Percentiles rank a stretch among this genome's conserved stretches.
Conservation (phyloP, 768 basidiomycete species). For the Naematelia aurantialba region DNA sequence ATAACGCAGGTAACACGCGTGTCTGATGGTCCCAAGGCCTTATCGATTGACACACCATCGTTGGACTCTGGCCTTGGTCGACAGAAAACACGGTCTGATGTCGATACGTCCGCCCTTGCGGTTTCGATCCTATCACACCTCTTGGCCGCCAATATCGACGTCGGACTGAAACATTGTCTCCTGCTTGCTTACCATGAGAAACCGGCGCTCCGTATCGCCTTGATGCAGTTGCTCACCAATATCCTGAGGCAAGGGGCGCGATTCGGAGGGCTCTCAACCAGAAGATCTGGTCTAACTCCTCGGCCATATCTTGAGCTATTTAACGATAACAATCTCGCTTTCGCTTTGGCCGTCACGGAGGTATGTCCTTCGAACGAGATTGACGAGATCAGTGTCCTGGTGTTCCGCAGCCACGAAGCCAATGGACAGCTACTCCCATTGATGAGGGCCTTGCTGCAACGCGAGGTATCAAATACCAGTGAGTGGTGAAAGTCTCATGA, state of each 20-base stretch:
- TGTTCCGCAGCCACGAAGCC: slow-evolving; percentile 82
- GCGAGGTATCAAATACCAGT: slow-evolving; percentile 78
- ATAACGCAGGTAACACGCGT: not conserved
- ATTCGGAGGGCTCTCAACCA: slow-evolving; percentile 54
- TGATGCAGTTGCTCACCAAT: slow-evolving; percentile 76
- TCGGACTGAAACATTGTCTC: slow-evolving; percentile 83
- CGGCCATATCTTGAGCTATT: slow-evolving; percentile 22
- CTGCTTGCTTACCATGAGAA: slow-evolving; percentile 72
- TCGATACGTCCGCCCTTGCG: slow-evolving; percentile 57
- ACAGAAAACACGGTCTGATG: slow-evolving; percentile 1
- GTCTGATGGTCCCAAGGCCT: slow-evolving; percentile 7
- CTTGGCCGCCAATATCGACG: slow-evolving; percentile 77
- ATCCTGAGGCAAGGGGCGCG: slow-evolving; percentile 76
- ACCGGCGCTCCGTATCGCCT: slow-evolving; percentile 67
- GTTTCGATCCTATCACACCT: slow-evolving; percentile 77
- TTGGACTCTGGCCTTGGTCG: slow-evolving; percentile 7
- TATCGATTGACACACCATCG: slow-evolving; percentile 6
- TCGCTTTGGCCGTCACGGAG: slow-evolving; percentile 75
- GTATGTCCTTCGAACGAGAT: slow-evolving; percentile 70
- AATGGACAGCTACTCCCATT: slow-evolving; percentile 67
- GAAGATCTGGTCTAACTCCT: slow-evolving; percentile 10
- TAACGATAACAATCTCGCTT: slow-evolving; percentile 22
- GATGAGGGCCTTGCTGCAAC: slow-evolving; percentile 77
- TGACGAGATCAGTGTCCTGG: slow-evolving; percentile 71
- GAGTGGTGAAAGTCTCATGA: slow-evolving; percentile 14